Evolutionary conservation across 2,329 filamentous ascomycete genomes (phyloP).

Genomic region (Pseudocercospora crystallina): DNA sequence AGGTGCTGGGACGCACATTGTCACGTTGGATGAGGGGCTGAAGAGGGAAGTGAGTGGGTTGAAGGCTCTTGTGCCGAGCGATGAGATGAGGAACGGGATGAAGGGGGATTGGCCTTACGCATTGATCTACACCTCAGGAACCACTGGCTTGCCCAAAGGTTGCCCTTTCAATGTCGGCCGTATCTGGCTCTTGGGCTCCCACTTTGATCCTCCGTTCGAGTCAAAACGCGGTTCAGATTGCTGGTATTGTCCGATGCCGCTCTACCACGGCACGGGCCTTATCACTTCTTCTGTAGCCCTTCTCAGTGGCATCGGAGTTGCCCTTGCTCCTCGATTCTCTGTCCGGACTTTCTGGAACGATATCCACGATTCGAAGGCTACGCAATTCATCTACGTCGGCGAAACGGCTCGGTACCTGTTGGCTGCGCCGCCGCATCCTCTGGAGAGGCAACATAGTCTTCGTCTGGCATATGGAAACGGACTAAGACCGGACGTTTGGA

Average conservation of each 20-base stretch:
- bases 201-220: slow-evolving; percentile 36
- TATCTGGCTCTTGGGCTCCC: slow-evolving; percentile 39
- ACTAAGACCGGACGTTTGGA: slow-evolving; percentile 67
- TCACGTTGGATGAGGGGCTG: slow-evolving; percentile 52
- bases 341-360: slow-evolving; percentile 70
- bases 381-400: slow-evolving; percentile 74
- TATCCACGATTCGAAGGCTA: slow-evolving; percentile 64
- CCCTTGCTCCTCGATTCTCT: slow-evolving; percentile 66
- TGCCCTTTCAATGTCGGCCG: slow-evolving; percentile 60
- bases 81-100: slow-evolving; percentile 28
- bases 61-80: slow-evolving; percentile 25
- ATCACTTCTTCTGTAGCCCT: slow-evolving; percentile 63
- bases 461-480: slow-evolving; percentile 65
- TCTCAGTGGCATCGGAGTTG: slow-evolving; percentile 56
- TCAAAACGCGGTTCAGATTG: slow-evolving; percentile 58
- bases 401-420: slow-evolving; percentile 74
- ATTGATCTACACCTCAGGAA: slow-evolving; percentile 76
- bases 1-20: slow-evolving; percentile 56
- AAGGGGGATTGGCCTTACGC: slow-evolving; percentile 58
- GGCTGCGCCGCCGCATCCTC: slow-evolving; percentile 61
- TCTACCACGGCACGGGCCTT: slow-evolving; percentile 74
- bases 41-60: slow-evolving; percentile 43
- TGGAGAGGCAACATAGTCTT: slow-evolving; percentile 60
- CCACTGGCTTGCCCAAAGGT: slow-evolving; percentile 71
- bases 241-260: slow-evolving; percentile 74